Evolutionary conservation across 1,139 yeast genomes (phyloP), one percentile per base, ranked within the genome.

Genomic region (Saccharomyces hybrid): DNA sequence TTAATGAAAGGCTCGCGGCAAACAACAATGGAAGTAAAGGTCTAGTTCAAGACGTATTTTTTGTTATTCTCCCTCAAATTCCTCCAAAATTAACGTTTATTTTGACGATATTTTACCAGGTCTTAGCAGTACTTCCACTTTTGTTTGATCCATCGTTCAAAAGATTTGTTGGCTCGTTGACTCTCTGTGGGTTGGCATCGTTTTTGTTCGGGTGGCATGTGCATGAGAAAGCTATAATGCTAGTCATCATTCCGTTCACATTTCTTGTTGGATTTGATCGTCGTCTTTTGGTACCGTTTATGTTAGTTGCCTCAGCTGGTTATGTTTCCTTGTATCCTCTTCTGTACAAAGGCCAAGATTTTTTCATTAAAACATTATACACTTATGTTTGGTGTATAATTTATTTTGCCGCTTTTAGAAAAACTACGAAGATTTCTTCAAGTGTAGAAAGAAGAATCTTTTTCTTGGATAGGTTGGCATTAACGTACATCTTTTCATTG

Each of bases 121-220:
- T 84, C 1, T 61, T 79, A 32, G 89, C 96, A 0, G 74, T 89
- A 41, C 75, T 86, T 11, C 97, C 96, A 2, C 72, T 93, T 28
- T 77, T 89, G 53, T 64, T 85, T 44, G 83, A 82, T 64, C 96
- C 97, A 2, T 83, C 84, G 1, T 87, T 78, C 68, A 82, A 83
- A 59, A 76, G 95, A 59, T 93, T 93, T 63, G 70, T 91, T 41
- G 97, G 96, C 0, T 81, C 95, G 0, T 73, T 93, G 61, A 85
- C 97, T 0, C 76, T 91, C 52, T 93, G 98, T 72, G 99, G 95
- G 1, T 89, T 81, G 71, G 84, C 97, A 0, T 87, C 96, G 4
- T 93, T 88, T 66, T 73, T 93, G 53, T 93, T 93, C 71, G 99
- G 99, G 5, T 93, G 98, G 98, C 99, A 93, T 68, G 99, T 93